Evolutionary conservation across 192 early-diverging fungal species (phyloP), one percentile per base, ranked within the genome.

Genomic region (Coemansia sp.): DNA sequence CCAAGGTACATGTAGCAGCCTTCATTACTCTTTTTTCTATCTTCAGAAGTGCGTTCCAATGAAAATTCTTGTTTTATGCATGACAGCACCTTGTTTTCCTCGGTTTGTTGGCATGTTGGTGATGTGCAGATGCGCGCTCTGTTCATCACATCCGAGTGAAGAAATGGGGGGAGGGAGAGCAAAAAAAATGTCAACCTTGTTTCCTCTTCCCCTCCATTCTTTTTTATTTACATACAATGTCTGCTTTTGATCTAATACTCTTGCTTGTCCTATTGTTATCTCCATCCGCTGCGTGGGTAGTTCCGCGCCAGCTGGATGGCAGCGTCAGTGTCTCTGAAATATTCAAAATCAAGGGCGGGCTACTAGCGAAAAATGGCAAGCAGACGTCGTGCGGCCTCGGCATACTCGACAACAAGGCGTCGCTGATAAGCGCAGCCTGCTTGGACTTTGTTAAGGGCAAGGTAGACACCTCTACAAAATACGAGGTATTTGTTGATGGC

Each of bases 381-480:
- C 63, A 60, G 31, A 70, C 68, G 0, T 65, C 64, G n/a, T 76
- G 74, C 35, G 59, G 43, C 0, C 45, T 76, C n/a, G 74, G 64
- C 0, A 40, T 76, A 2, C 51, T 76, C 15, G 68, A 69, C 64
- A 70, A 46, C 60, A n/a, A 35, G 25, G 59, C 64, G 5, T 31
- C 68, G 9, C 14, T 70, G 3, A 64, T 76, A 3, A 71, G 68
- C 56, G 74, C 74, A 47, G 68, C 70, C 60, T 77, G 74, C 36
- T 38, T 77, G 8, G 56, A 59, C 32, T 77, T 43, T 24, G 42
- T 12, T 14, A 62, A 41, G 24, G 39, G 24, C 12, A 36, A 31
- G 12, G 60, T 77, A 12, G 45, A 71, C 61, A 45, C 1, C 4
- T 15, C 35, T 0, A 31, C 36, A 12, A 57, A 15, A 0, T 77